Conservation (phyloP, 805 yeast genomes). For the Cyberlindnera xishuangbannaensis region DNA sequence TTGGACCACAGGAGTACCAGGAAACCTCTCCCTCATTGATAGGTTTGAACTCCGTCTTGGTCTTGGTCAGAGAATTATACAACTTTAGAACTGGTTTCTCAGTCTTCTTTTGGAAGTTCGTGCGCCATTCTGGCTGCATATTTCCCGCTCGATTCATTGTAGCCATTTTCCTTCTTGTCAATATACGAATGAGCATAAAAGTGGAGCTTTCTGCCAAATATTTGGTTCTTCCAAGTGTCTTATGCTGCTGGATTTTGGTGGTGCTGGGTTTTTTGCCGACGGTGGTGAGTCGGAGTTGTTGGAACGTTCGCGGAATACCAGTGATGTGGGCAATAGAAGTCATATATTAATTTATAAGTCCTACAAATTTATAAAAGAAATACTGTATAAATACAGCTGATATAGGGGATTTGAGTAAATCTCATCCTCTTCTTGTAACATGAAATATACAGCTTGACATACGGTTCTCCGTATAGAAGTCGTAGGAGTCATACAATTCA, state of each 20-base stretch:
- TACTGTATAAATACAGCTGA: too few relatives aligned
- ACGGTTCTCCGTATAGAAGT: too few relatives aligned
- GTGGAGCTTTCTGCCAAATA: background rate
- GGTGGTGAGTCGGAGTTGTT: too few relatives aligned
- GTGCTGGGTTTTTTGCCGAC: too few relatives aligned
- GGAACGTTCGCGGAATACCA: too few relatives aligned
- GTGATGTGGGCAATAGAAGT: too few relatives aligned
- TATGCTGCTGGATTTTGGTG: background rate
- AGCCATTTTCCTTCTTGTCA: conserved; percentile 25
- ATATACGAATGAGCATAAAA: background rate
- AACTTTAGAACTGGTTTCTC: conserved; percentile 47
- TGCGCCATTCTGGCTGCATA: conserved; percentile 49
- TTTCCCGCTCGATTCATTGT: conserved; percentile 26
- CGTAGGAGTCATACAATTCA: too few relatives aligned
- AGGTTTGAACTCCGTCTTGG: conserved; percentile 77
- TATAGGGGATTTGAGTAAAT: too few relatives aligned
- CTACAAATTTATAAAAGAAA: too few relatives aligned
- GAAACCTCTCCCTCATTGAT: conserved; percentile 56
- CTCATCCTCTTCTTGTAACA: too few relatives aligned
- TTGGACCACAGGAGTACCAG: conserved; percentile 99
- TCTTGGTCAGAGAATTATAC: conserved; percentile 78
- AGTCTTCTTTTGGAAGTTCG: conserved; percentile 27
- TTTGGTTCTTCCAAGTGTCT: background rate
- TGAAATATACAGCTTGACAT: too few relatives aligned
- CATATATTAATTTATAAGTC: too few relatives aligned